Conservation (phyloP, 768 basidiomycete species). For the Termitomyces sp. region DNA sequence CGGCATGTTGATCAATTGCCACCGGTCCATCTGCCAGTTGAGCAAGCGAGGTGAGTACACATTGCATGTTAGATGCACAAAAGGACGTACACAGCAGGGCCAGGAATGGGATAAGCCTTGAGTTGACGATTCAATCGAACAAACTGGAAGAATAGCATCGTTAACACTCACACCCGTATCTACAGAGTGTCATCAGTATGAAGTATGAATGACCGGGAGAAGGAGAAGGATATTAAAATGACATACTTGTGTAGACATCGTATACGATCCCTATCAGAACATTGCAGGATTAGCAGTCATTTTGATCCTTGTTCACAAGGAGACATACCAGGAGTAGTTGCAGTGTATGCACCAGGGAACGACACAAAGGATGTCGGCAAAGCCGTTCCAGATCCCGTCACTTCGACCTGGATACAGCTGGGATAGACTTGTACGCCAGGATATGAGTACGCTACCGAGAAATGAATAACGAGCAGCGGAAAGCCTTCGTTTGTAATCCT, state of each 20-base stretch:
- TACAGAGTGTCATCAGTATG: constrained; percentile 14
- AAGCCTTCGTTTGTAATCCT: not conserved
- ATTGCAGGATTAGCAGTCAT: not conserved
- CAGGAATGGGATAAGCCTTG: constrained; percentile 38
- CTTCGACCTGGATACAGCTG: constrained; percentile 42
- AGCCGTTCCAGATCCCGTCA: constrained; percentile 42
- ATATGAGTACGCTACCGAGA: constrained; percentile 30
- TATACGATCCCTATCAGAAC: constrained; percentile 24
- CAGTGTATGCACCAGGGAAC: constrained; percentile 44
- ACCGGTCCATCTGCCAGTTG: constrained; percentile 20
- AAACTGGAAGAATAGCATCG: not conserved
- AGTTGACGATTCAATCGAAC: not conserved
- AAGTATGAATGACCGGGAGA: not conserved
- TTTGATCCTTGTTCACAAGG: not conserved
- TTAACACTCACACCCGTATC: constrained; percentile 23
- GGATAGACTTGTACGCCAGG: constrained; percentile 45
- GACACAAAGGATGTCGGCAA: constrained; percentile 43
- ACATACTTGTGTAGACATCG: constrained; percentile 32
- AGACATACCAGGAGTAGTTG: constrained; percentile 25
- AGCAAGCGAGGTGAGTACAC: not conserved
- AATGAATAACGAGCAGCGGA: not conserved
- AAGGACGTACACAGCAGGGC: constrained; percentile 35
- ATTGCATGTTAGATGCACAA: not conserved
- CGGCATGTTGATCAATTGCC: constrained; percentile 4
- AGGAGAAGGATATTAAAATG: constrained; percentile 9